Base-by-base conservation (phyloP, 306 rosid genomes). In the Vicia villosa region DNA sequence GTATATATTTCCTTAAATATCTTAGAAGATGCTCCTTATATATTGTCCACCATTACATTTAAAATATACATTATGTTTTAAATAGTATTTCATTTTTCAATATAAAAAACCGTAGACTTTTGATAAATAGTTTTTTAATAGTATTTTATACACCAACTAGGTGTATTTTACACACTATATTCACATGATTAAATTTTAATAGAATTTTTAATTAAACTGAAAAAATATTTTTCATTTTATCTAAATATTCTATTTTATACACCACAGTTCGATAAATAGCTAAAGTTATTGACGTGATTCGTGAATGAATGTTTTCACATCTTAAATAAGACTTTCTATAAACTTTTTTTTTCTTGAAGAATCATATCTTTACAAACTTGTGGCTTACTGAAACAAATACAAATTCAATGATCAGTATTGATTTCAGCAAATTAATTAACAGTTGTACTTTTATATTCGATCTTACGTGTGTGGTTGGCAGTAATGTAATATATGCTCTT, bases 401-500 rank as follows among this genome's bases (percentile, higher is more conserved):
- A 41, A 49, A 28, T 37, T 76, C 76, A 69, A 41, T 16, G 4
- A 24, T 69, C 10, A 61, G 28, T 42, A 42, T 45, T 28, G 55
- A n/a, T 51, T 51, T 20, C 55, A 77, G n/a, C 37, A 54, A 46
- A 59, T 8, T 8, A 19, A 19, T 20, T 69, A 46, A 22, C 49
- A 77, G 69, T 7, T 46, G 30, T 47, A 16, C 37, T 72, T 77
- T 77, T 10, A 78, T 66, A 54, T 72, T 66, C 69, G 73, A 22
- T 70, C 8, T 63, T 55, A 72, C 71, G 50, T 46, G 26, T 17
- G 63, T 56, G 63, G 12, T 47, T 57, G 41, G 32, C 20, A 55
- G 77, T 78, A 63, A 30, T 6, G 68, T 40, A 17, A 58, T 41
- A 57, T 64, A 55, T 71, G 43, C 66, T 68, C 61, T 57, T 65